Evolutionary conservation across 2,329 filamentous ascomycete genomes (phyloP), one percentile per base, ranked within the genome.

Genomic region (Epichloe amarillans): DNA sequence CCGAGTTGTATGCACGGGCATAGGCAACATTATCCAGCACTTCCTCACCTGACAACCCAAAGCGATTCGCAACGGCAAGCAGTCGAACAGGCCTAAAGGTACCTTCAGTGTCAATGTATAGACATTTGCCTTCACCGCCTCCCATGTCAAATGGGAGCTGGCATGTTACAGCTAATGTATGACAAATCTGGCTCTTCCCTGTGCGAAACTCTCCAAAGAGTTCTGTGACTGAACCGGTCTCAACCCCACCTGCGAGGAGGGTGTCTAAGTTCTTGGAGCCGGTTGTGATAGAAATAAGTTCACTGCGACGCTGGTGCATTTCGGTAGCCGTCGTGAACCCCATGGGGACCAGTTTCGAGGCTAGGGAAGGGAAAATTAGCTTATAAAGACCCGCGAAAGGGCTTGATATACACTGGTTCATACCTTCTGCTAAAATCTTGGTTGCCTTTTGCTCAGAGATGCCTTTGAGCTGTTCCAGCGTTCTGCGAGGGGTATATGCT

Each of bases 81-180:
- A 95, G 74, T 50, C 93, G 84, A 2, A 97, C 89, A 0, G 93
- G 94, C 57, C 90, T 82, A 65, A 98, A 98, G 1, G 93, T 98
- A 54, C 93, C 94, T 67, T 98, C 93, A 0, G 93, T 98, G 61
- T 98, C 93, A 57, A 98, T 98, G 63, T 98, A 98, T 47, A 98
- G 76, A 62, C 94, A 98, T 66, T 98, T 98, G 45, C 93, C 93
- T 69, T 98, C 93, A 33, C 94, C 93, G 51, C 93, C 93, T 49
- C 93, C 94, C 91, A 97, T 97, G 64, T 98, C 93, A 64, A 98
- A 97, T 1, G 93, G 93, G 42, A 98, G 69, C 67, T 98, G 93
- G 64, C 94, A 98, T 45, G 93, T 98, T 33, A 98, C 93, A 0
- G 94, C 93, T n/a, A 98, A 76, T 0, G 93, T 98, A 66, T 98